Conservation (phyloP, 176 grass and related monocot genomes). For the Miscanthus lutarioriparius region DNA sequence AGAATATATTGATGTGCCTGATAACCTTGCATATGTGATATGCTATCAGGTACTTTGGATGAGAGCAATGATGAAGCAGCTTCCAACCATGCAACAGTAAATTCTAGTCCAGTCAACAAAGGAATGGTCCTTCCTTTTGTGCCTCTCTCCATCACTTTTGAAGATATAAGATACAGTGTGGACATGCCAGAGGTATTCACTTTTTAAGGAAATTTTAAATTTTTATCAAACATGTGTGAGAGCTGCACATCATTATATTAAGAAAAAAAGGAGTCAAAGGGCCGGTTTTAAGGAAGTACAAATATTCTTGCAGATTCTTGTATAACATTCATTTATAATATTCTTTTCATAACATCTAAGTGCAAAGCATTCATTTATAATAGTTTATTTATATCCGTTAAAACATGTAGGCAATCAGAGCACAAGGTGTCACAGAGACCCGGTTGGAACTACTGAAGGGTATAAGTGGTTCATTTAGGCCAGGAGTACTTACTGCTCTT, state of each 20-base stretch:
- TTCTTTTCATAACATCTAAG: neutral
- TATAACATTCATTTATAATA: conserved; percentile 1
- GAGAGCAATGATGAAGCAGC: conserved; percentile 29
- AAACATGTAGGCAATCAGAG: conserved; percentile 76
- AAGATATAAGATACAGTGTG: conserved; percentile 74
- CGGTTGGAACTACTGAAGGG: conserved; percentile 66
- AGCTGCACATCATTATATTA: neutral
- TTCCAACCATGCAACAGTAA: conserved; percentile 29
- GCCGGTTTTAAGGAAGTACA: neutral
- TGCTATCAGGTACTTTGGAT: conserved; percentile 27
- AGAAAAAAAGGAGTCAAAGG: neutral
- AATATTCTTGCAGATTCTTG: neutral
- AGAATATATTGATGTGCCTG: neutral
- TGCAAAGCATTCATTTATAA: conserved; percentile 1
- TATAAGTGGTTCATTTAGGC: conserved; percentile 77
- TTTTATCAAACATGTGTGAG: neutral
- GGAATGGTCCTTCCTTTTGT: conserved; percentile 92
- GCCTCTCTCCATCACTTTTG: conserved; percentile 64
- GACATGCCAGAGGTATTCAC: conserved; percentile 76
- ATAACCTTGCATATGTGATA: conserved; percentile 19
- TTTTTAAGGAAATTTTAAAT: conserved; percentile 8
- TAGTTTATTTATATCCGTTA: conserved; percentile 1
- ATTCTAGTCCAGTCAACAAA: conserved; percentile 50
- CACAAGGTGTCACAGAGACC: conserved; percentile 59
- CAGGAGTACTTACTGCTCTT: conserved; percentile 76